These are phyloP conservation scores for Phanerodontia chrysosporium DNA, from an alignment of 768 basidiomycete species.

Conservation along the genomic window DNA sequence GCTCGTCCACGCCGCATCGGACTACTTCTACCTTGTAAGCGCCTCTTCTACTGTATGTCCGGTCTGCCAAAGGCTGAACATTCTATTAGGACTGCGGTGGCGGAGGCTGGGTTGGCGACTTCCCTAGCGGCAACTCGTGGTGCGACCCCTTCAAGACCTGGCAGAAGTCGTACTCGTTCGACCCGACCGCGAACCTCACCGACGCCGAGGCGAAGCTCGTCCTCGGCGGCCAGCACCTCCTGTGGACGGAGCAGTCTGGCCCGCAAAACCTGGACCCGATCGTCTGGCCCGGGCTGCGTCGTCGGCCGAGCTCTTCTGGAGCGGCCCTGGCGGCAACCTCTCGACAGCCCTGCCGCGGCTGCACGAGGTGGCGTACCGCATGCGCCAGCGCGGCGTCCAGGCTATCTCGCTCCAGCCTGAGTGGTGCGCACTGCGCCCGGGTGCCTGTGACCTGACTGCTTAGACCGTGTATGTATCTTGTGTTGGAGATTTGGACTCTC, in stretches of 20 bases:
- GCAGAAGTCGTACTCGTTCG: conserved; percentile 71
- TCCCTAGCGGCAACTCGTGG: conserved; percentile 54
- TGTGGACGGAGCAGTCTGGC: conserved; percentile 74
- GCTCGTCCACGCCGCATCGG: conserved; percentile 64
- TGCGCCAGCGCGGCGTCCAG: conserved; percentile 56
- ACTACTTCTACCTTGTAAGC: conserved; percentile 72
- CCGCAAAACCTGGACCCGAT: conserved; percentile 66
- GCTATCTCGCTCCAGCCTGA: conserved; percentile 63
- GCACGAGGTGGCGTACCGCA: conserved; percentile 59
- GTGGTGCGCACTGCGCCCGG: conserved; percentile 68
- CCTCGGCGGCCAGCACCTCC: conserved; percentile 65
- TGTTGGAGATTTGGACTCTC: background rate
- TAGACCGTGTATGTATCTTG: background rate
- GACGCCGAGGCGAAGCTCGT: conserved; percentile 47
- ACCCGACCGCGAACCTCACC: conserved; percentile 59
- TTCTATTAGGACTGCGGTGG: conserved; percentile 56
- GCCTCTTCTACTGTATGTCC: background rate
- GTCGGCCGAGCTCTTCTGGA: conserved; percentile 78
- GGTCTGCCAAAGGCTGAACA: background rate
- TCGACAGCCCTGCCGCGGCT: conserved; percentile 54
- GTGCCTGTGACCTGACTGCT: conserved; percentile 43
- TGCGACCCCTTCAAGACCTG: conserved; percentile 80
- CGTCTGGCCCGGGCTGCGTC: conserved; percentile 72
- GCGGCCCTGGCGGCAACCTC: conserved; percentile 36
- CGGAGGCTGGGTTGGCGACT: conserved; percentile 64